These are phyloP conservation scores for Rubia tinctorum DNA, from an alignment of 305 asterid genomes.

Conservation along the genomic window DNA sequence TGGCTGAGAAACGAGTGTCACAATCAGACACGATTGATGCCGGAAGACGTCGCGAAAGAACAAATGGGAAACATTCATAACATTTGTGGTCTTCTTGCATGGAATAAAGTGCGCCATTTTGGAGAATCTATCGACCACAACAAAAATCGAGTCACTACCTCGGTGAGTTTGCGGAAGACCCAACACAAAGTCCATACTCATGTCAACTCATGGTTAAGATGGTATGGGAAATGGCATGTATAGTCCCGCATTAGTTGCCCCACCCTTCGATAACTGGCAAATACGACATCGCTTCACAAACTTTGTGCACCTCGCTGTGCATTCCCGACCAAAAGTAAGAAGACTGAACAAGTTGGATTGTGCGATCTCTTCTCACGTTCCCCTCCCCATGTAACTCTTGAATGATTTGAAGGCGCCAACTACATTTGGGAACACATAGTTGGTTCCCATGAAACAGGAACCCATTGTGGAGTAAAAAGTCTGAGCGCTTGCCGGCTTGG, in stretches of 20 bases:
- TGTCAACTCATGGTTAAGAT: not conserved
- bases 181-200: not conserved
- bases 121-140: not conserved
- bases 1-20: not conserved
- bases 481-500: not conserved
- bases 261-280: not conserved
- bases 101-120: conserved; percentile 2
- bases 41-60: not conserved
- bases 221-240: not conserved
- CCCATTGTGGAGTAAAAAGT: not conserved
- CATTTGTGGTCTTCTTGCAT: not conserved
- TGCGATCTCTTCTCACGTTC: not conserved
- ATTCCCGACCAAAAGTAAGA: not conserved
- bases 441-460: not conserved
- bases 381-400: not conserved
- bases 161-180: conserved; percentile 4
- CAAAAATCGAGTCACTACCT: not conserved
- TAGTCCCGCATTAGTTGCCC: not conserved
- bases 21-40: not conserved
- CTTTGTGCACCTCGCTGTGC: not conserved
- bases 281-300: not conserved
- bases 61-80: not conserved
- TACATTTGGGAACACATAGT: not conserved
- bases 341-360: not conserved
- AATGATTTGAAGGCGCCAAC: not conserved